These are phyloP conservation scores for Pichia norvegensis DNA, from an alignment of 1,139 yeast genomes.

Conservation along the genomic window DNA sequence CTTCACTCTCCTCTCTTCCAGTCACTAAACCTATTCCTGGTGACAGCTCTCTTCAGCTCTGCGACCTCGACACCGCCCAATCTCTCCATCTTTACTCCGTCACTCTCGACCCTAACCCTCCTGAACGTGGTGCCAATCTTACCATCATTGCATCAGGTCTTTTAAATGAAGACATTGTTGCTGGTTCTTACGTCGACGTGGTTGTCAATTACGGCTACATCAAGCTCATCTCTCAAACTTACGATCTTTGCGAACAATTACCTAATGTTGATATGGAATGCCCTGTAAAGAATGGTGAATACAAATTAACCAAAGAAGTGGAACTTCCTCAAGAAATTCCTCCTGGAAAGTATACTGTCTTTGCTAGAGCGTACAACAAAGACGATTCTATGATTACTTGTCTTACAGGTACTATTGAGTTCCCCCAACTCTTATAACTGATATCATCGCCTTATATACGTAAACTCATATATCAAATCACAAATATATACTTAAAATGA, in stretches of 20 bases:
- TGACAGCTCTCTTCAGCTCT: constrained; percentile 70
- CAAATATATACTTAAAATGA: background rate
- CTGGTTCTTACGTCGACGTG: constrained; percentile 89
- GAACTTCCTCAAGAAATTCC: constrained; percentile 92
- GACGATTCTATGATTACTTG: constrained; percentile 81
- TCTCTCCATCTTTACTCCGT: constrained; percentile 54
- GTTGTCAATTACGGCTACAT: constrained; percentile 91
- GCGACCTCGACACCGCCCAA: constrained; percentile 63
- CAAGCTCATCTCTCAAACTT: constrained; percentile 73
- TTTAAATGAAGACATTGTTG: constrained; percentile 48
- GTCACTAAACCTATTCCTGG: constrained; percentile 71
- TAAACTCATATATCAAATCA: background rate
- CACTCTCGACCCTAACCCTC: constrained; percentile 76
- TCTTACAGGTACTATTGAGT: constrained; percentile 68
- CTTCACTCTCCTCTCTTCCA: constrained; percentile 9
- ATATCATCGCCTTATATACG: background rate
- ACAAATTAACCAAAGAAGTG: constrained; percentile 59
- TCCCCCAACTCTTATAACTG: constrained; percentile 30
- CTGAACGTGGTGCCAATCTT: constrained; percentile 69
- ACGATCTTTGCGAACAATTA: constrained; percentile 84
- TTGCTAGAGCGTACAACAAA: constrained; percentile 81
- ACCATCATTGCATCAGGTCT: constrained; percentile 70
- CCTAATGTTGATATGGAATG: constrained; percentile 75
- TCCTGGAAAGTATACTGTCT: constrained; percentile 82
- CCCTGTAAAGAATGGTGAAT: constrained; percentile 67